phyloP scores from a whole-genome alignment of 2,329 filamentous ascomycete species.

The Diaporthe batatas region DNA sequence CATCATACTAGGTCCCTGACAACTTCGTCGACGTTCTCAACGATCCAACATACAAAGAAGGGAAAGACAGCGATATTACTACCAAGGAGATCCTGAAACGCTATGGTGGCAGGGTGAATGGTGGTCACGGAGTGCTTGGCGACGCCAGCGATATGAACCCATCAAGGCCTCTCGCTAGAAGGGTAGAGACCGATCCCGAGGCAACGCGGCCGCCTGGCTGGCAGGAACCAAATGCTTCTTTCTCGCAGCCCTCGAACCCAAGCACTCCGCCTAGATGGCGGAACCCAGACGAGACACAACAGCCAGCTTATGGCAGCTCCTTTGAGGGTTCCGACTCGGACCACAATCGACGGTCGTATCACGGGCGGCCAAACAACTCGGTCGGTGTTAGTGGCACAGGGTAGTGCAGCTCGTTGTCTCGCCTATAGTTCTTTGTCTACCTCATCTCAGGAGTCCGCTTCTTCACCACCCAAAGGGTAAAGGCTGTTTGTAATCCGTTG shows the following conservation, averaged over 20 bases:
- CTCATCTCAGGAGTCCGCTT: background rate
- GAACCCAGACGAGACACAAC: conserved; percentile 59
- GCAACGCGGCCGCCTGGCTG: conserved; percentile 64
- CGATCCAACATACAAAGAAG: conserved; percentile 80
- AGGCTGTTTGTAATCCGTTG: conserved; percentile 42
- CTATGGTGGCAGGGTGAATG: conserved; percentile 76
- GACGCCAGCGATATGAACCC: conserved; percentile 71
- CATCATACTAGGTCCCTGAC: conserved; percentile 80
- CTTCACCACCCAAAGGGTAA: conserved; percentile 17
- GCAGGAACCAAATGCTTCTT: conserved; percentile 69
- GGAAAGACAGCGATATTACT: conserved; percentile 76
- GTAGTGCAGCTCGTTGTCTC: conserved; percentile 4
- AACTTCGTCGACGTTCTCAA: conserved; percentile 89
- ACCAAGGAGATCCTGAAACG: conserved; percentile 97
- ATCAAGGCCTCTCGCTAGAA: conserved; percentile 65
- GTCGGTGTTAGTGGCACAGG: conserved; percentile 63
- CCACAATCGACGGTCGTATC: conserved; percentile 63
- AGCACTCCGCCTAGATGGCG: conserved; percentile 66
- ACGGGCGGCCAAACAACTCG: conserved; percentile 63
- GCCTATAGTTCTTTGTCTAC: conserved; percentile 28
- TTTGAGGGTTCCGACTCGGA: conserved; percentile 60
- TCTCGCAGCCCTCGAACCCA: conserved; percentile 53
- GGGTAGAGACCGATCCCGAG: conserved; percentile 87
- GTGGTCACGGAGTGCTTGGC: conserved; percentile 67
- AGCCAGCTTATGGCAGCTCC: conserved; percentile 60